Base-by-base conservation (phyloP, 1,139 yeast species). In the Kodamaea plutei region DNA sequence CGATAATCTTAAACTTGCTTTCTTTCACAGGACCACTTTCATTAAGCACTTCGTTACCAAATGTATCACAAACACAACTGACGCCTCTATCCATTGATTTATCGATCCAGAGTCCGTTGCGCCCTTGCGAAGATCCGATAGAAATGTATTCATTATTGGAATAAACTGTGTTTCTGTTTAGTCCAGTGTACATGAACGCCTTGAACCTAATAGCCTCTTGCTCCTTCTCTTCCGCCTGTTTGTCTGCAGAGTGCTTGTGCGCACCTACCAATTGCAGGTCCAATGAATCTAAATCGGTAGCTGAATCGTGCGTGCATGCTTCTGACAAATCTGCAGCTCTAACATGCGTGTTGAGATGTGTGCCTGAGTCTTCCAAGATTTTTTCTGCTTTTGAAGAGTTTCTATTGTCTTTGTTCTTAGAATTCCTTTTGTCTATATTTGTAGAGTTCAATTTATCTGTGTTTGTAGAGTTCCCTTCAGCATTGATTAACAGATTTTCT, bases 51-150 rank as follows among this genome's bases (percentile, higher is more conserved):
- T 87, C 96, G 54, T 91, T 91, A 2, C 95, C 96, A 64, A 85
- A 91, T 0, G 99, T 93, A 17, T 77, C 77, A 35, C 93, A 82
- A 3, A 76, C 69, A 47, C 76, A 78, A 21, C 91, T 78, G 0
- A 87, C 89, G 1, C 97, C 98, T 30, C 69, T 69, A 37, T 74
- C 66, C 30, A 91, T 68, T 25, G 79, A 73, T 34, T 76, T 80
- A 52, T 87, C 95, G 14, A 89, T 64, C 89, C 94, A 91, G 14
- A 93, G 63, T 1, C 97, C 98, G 56, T 87, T 89, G 48, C 84
- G 87, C 3, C 97, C 97, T 23, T 58, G 47, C 4, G 96, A 95
- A 0, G 95, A 94, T 2, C 98, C 99, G 45, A 91, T 68, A 11
- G 95, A 81, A 25, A 93, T 64, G 48, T 80, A 89, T 17, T 75